Evolutionary conservation across 2,329 filamentous ascomycete species (phyloP), one percentile per base, ranked within the genome.

Genomic region (Colletotrichum sp.): DNA sequence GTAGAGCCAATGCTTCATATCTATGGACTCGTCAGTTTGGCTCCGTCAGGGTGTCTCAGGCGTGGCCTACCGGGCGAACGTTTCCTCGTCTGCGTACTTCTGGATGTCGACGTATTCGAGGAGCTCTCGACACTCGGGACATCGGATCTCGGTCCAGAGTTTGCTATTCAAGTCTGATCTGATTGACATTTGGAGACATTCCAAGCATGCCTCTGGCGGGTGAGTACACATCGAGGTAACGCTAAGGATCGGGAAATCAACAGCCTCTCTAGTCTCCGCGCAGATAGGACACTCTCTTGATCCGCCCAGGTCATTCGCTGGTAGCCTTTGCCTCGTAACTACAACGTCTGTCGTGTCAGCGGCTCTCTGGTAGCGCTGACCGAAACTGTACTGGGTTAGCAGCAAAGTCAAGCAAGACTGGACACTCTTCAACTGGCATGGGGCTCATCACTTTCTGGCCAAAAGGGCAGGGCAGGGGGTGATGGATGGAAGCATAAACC

Each of bases 61-160:
- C 26, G 39, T 30, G 9, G 52, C 79, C 55, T 81, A 91, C 84
- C 83, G 84, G 12, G 82, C 80, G 72, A 89, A 89, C 0, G 86
- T 86, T 7, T 86, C 82, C 1, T 80, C 66, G 18, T 87, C 84
- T 3, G 90, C 89, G 69, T 86, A 87, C 0, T 82, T 81, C 74
- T 86, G 83, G 4, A 92, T 84, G 21, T 89, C 87, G 18, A 82
- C 80, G 76, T 88, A 87, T 10, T 83, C 79, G 3, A 92, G 81
- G 0, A 79, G 77, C 30, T 82, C 82, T 5, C 84, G 78, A 77
- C 91, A 93, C 66, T 90, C 87, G 0, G 90, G 89, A 68, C 91
- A 93, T 60, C 82, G 83, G 55, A 92, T 86, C 12, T 88, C 84
- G 39, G 87, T 85, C 86, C 87, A 88, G 3, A 83, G 72, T 26